phyloP scores from a whole-genome alignment of 2,329 filamentous ascomycete species.

The Scleromitrula shiraiana region DNA sequence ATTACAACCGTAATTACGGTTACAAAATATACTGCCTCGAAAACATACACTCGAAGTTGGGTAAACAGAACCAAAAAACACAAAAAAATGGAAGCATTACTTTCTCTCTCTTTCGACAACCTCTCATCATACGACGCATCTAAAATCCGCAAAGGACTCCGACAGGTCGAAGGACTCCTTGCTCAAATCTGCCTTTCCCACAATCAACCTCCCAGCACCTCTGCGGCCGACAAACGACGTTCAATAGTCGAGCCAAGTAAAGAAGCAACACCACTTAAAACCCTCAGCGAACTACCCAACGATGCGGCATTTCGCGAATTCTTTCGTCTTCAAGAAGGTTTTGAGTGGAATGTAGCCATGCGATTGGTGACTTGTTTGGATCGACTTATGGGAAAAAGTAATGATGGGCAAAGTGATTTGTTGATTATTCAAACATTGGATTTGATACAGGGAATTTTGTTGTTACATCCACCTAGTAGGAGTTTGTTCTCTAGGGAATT shows the following conservation, averaged over 20 bases:
- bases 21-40: too few species aligned
- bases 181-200: constrained; percentile 90
- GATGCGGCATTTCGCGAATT: constrained; percentile 93
- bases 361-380: constrained; percentile 81
- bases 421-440: constrained; percentile 84
- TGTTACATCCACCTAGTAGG: constrained; percentile 86
- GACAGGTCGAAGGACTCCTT: constrained; percentile 87
- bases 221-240: constrained; percentile 20
- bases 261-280: constrained; percentile 41
- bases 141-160: constrained; percentile 88
- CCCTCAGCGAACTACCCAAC: constrained; percentile 60
- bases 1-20: too few species aligned
- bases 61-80: constrained; percentile 11
- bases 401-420: constrained; percentile 76
- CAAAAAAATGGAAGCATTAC: constrained; percentile 70
- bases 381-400: constrained; percentile 72
- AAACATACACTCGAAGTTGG: too few species aligned
- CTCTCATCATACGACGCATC: constrained; percentile 74
- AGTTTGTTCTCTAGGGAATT: constrained; percentile 79
- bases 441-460: constrained; percentile 76
- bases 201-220: constrained; percentile 28
- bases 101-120: constrained; percentile 88
- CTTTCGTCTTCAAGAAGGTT: constrained; percentile 92
- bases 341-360: constrained; percentile 94
- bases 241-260: constrained; percentile 31